These are phyloP conservation scores for Vigna hirtella DNA, from an alignment of 306 rosid species.

Conservation along the genomic window DNA sequence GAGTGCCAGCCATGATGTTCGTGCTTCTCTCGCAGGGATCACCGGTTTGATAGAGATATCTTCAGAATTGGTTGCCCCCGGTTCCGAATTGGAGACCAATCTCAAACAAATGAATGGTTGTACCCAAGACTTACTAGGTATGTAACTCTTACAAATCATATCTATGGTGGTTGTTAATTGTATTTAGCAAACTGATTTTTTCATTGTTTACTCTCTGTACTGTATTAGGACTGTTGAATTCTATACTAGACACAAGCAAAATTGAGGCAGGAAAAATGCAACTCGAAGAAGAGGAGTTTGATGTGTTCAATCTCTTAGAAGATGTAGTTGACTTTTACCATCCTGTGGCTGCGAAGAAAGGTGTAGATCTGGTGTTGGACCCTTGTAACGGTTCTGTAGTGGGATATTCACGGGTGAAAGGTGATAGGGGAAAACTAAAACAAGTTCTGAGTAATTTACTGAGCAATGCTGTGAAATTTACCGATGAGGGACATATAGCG, in stretches of 20 bases:
- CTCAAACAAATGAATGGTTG: slow-evolving; percentile 66
- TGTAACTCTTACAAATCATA: not conserved
- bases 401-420: slow-evolving; percentile 60
- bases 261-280: slow-evolving; percentile 85
- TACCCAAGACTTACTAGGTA: slow-evolving; percentile 73
- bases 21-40: slow-evolving; percentile 69
- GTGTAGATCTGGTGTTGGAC: slow-evolving; percentile 78
- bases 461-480: slow-evolving; percentile 87
- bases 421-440: slow-evolving; percentile 81
- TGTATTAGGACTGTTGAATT: slow-evolving; percentile 66
- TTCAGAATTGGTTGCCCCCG: slow-evolving; percentile 36
- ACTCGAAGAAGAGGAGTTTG: slow-evolving; percentile 82
- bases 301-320: slow-evolving; percentile 65
- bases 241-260: slow-evolving; percentile 85
- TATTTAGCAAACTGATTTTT: too few species aligned
- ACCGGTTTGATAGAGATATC: slow-evolving; percentile 69
- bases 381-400: slow-evolving; percentile 66
- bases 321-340: slow-evolving; percentile 73
- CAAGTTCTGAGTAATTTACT: slow-evolving; percentile 75
- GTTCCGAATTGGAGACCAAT: slow-evolving; percentile 57
- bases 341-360: slow-evolving; percentile 67
- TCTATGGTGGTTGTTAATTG: too few species aligned
- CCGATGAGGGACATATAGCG: slow-evolving; percentile 65
- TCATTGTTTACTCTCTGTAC: not conserved
- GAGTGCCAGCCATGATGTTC: slow-evolving; percentile 80